Conservation (phyloP, 805 yeast species). For the Zygosaccharomyces bailii region DNA sequence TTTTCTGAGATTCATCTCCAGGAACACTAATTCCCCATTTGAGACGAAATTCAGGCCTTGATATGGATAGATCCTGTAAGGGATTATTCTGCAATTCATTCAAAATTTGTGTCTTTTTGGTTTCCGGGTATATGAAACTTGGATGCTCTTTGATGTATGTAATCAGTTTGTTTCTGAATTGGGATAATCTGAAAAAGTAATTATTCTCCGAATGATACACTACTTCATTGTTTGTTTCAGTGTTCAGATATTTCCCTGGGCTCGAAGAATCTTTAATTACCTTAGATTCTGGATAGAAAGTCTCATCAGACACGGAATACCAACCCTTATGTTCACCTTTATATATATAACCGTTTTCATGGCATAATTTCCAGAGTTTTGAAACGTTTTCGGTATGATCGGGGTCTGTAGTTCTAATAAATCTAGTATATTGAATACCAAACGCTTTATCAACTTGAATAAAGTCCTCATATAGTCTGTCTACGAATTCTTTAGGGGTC, state of each 20-base stretch:
- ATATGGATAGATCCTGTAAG: conserved; percentile 74
- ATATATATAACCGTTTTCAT: conserved; percentile 63
- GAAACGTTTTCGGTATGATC: conserved; percentile 70
- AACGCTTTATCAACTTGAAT: conserved; percentile 56
- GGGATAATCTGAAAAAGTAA: conserved; percentile 75
- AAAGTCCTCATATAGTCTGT: conserved; percentile 62
- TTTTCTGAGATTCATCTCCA: conserved; percentile 65
- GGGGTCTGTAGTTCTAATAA: conserved; percentile 83
- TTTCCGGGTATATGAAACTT: conserved; percentile 61
- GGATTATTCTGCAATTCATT: conserved; percentile 49
- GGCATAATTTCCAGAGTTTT: conserved; percentile 64
- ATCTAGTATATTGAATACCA: conserved; percentile 62
- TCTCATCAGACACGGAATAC: conserved; percentile 93
- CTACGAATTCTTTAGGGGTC: conserved; percentile 66
- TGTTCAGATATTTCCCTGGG: conserved; percentile 32
- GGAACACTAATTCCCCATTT: conserved; percentile 94
- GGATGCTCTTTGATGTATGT: conserved; percentile 47
- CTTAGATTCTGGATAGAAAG: conserved; percentile 84
- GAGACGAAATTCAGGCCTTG: conserved; percentile 74
- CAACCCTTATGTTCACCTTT: conserved; percentile 87
- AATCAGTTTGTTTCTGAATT: conserved; percentile 55
- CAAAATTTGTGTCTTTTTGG: conserved; percentile 52
- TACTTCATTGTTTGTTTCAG: conserved; percentile 76
- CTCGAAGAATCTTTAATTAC: conserved; percentile 41
- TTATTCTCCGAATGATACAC: conserved; percentile 73